Conservation (phyloP, 1,284 basidiomycete species). For the Tylopilus sp. region DNA sequence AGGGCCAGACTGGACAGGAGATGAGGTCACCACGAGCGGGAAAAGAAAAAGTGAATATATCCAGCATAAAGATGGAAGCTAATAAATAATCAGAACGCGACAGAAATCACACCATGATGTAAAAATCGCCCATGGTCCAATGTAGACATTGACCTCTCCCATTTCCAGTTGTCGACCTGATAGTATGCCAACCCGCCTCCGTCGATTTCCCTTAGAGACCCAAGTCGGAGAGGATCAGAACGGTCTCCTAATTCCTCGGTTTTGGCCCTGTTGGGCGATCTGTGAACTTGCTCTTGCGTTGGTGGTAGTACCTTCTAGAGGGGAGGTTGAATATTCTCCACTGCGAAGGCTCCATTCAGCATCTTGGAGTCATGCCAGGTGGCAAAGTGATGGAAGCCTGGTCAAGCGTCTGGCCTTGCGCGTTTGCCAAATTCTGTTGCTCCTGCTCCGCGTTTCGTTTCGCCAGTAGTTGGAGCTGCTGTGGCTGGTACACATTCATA, state of each 20-base stretch:
- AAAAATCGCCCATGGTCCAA: constrained; percentile 79
- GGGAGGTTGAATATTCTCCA: constrained; percentile 19
- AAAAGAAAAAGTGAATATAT: constrained; percentile 39
- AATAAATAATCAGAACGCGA: constrained; percentile 46
- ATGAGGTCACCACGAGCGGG: constrained; percentile 27
- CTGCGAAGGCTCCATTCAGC: constrained; percentile 22
- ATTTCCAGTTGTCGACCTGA: constrained; percentile 74
- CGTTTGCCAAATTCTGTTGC: constrained; percentile 35
- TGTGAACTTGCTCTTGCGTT: constrained; percentile 45
- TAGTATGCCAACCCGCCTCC: constrained; percentile 80
- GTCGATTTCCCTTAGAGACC: constrained; percentile 76
- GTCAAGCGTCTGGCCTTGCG: constrained; percentile 30
- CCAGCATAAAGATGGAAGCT: constrained; percentile 51
- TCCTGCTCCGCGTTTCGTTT: constrained; percentile 40
- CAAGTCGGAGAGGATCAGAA: constrained; percentile 66
- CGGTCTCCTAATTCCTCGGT: constrained; percentile 55
- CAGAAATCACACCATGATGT: constrained; percentile 60
- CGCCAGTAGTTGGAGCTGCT: constrained; percentile 30
- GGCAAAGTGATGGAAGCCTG: constrained; percentile 30
- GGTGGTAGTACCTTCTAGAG: constrained; percentile 29
- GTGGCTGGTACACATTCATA: constrained; percentile 35
- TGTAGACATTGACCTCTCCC: constrained; percentile 72
- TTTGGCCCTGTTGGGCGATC: constrained; percentile 57
- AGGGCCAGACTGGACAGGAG: constrained; percentile 12
- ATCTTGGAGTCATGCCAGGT: constrained; percentile 36